Evolutionary conservation across 768 basidiomycete species (phyloP).

Genomic region (Pisolithus orientalis): DNA sequence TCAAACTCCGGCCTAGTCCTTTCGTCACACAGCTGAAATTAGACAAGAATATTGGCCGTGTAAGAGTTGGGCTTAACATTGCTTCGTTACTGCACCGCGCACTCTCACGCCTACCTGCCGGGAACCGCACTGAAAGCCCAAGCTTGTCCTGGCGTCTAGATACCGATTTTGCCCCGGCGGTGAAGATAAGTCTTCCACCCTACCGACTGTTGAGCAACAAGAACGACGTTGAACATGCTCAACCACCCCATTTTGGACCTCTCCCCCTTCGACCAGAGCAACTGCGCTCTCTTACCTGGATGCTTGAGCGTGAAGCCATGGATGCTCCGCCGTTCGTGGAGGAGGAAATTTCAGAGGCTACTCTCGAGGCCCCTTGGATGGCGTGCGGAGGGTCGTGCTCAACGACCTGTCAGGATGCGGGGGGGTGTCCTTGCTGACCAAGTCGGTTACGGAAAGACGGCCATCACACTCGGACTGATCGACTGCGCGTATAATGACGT

Average conservation of each 20-base stretch:
- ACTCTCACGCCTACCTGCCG: conserved; percentile 65
- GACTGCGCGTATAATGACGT: conserved; percentile 59
- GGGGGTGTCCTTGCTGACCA: conserved; percentile 94
- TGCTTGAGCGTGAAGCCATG: conserved; percentile 71
- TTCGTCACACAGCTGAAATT: conserved; percentile 82
- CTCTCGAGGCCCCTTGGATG: conserved; percentile 79
- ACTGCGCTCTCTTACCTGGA: conserved; percentile 87
- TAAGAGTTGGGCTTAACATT: conserved; percentile 84
- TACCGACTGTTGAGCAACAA: conserved; percentile 76
- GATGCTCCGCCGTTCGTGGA: conserved; percentile 74
- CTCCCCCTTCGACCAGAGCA: conserved; percentile 76
- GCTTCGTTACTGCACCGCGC: conserved; percentile 86
- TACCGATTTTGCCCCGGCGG: conserved; percentile 67
- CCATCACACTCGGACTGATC: conserved; percentile 86
- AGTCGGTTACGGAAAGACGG: conserved; percentile 97
- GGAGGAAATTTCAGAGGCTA: conserved; percentile 91
- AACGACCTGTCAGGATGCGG: conserved; percentile 64
- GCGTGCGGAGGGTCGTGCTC: conserved; percentile 90
- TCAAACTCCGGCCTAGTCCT: conserved; percentile 81
- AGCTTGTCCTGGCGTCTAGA: conserved; percentile 75
- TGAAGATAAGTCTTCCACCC: conserved; percentile 50
- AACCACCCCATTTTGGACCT: conserved; percentile 72
- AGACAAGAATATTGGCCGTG: conserved; percentile 55
- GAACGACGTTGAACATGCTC: conserved; percentile 57
- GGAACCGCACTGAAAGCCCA: conserved; percentile 38